phyloP scores from a whole-genome alignment of 148 eudicot species.

The Rhododendron vialii region DNA sequence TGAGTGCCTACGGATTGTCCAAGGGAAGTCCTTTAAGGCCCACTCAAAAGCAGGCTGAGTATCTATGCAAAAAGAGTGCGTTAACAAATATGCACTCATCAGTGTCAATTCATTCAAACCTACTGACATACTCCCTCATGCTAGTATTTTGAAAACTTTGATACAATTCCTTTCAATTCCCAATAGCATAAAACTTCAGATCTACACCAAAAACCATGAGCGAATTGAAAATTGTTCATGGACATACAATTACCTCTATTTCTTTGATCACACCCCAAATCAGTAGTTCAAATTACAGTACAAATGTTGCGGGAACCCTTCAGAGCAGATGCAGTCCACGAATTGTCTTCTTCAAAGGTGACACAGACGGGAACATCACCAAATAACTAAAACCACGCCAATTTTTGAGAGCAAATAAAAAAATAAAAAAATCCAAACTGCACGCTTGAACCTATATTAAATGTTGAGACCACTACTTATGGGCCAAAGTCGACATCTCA shows the following conservation, averaged over 20 bases:
- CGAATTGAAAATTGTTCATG: neutral
- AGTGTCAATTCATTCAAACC: too few species aligned
- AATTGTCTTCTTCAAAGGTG: neutral
- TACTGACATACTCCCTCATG: too few species aligned
- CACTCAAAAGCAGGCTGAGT: too few species aligned
- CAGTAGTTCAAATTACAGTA: neutral
- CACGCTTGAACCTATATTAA: neutral
- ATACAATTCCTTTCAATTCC: neutral
- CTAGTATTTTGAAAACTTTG: neutral
- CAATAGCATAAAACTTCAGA: neutral
- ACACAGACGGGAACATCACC: neutral
- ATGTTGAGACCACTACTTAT: neutral
- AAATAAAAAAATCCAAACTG: neutral
- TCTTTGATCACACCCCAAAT: neutral
- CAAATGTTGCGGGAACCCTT: neutral
- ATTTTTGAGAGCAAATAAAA: neutral
- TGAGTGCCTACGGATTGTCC: too few species aligned
- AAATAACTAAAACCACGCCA: neutral
- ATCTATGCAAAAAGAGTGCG: too few species aligned
- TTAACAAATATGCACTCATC: too few species aligned
- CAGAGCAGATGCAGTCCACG: neutral
- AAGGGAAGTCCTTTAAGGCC: too few species aligned
- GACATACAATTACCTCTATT: neutral
- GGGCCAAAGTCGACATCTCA: neutral
- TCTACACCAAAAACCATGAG: neutral